Base-by-base conservation (phyloP, 2,329 filamentous ascomycete genomes). In the Claviceps sp. region DNA sequence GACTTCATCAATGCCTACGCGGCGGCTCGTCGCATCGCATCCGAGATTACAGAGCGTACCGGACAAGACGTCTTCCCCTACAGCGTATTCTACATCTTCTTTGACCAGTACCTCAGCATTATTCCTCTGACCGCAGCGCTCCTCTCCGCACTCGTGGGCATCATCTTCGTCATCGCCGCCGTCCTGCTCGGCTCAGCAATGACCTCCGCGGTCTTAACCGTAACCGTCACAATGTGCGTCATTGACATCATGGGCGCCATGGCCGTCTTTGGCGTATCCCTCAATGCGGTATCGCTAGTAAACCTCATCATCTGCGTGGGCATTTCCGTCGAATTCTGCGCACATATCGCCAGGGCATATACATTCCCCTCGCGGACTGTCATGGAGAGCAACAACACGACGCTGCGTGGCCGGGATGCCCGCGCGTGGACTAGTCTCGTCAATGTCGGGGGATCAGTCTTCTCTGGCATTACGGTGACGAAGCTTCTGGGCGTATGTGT, bases 41-140 rank as follows among this genome's bases (percentile, higher is more conserved):
- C 81, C 13, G 84, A 86, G 29, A 83, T 98, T 49, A 83, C 77
- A 14, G 68, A 78, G 50, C 75, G 77, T 49, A 90, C 89, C 4
- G 79, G 82, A 5, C 80, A 87, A 22, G 83, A 93, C 23, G 83
- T 98, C 3, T 98, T 98, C 75, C 88, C 93, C 0, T 98, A 98
- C 71, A 94, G 88, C 59, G 84, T 96, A 54, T 95, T 95, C 66
- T 98, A 98, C 72, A 90, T 98, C 65, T 98, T 97, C 78, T 98
- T 98, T 65, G 93, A 98, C 64, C 93, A 97, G 65, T 98, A 98
- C 63, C 78, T 88, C 5, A 80, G 79, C 53, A 97, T 98, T 55
- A 81, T 95, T 20, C 76, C 78, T 11, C 76, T 97, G 4, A 90
- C 91, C 0, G 84, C 78, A 1, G 80, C 84, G 0, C 79, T 98